Base-by-base conservation (phyloP, 805 yeast genomes). In the Brettanomyces sp. region DNA sequence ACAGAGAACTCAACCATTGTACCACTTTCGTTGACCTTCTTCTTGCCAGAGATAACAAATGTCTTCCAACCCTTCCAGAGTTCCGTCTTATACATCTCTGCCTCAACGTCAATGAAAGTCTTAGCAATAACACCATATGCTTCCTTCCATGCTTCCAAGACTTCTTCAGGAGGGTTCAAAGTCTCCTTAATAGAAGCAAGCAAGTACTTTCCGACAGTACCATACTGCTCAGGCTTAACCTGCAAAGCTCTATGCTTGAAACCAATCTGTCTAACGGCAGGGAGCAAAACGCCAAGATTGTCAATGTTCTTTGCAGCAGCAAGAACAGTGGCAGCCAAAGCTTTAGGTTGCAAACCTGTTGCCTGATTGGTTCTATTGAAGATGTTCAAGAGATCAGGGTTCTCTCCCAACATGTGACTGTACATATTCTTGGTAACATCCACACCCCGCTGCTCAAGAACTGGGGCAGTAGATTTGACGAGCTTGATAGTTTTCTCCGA, bases 91-190 rank as follows among this genome's bases (percentile, higher is more conserved):
- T 82, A 82, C 52, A 69, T 57, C 4, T 62, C 62, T 43, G 61
- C 61, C 61, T 82, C 90, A 21, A 75, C 72, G 36, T 67, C 60
- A 51, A 83, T 82, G 51, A 82, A 67, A 8, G 78, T 59, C 46
- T 77, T 71, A 5, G 89, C 89, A 49, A 82, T 67, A 47, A 73
- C 76, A 35, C 72, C 74, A 58, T 83, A 82, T 4, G 90, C 89
- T 38, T 66, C 71, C 23, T 69, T 66, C 86, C 88, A 83, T 9
- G 87, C 86, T 24, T 65, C 70, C 40, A 80, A 52, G 45, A 83
- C 75, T 38, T 70, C 78, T 3, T 67, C 70, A 18, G 78, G 77
- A n/a, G 85, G 85, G n/a, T 68, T 71, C 34, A 82, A 63, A 37
- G 78, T 69, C 45, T 72, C 71, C 37, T 61, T 58, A 60, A 84